These are phyloP conservation scores for Biscogniauxia sp. DNA, from an alignment of 2,329 filamentous ascomycete genomes.

Conservation along the genomic window DNA sequence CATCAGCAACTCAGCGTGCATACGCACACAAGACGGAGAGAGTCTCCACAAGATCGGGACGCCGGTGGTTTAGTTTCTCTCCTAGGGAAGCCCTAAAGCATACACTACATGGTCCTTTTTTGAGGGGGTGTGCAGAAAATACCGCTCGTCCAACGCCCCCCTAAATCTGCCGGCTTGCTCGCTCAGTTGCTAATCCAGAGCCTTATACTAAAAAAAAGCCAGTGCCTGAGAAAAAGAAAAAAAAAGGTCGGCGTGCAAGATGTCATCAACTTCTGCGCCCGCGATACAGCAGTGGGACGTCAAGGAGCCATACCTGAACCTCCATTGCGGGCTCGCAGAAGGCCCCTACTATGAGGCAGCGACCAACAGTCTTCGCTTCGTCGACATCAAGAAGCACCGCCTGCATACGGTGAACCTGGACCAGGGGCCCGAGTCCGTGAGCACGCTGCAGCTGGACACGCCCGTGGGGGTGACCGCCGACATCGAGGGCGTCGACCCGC, in stretches of 20 bases:
- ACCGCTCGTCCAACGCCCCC: not conserved
- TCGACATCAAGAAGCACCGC: constrained; percentile 78
- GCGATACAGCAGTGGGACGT: constrained; percentile 49
- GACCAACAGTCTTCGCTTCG: constrained; percentile 67
- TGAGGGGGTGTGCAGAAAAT: not conserved
- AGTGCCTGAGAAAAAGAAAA: not conserved
- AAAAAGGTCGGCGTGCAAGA: constrained; percentile 17
- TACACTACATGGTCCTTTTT: not conserved
- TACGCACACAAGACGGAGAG: not conserved
- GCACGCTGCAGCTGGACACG: constrained; percentile 57
- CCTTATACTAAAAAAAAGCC: not conserved
- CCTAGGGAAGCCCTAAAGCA: not conserved
- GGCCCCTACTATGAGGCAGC: constrained; percentile 70
- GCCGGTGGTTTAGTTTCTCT: not conserved
- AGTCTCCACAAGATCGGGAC: not conserved
- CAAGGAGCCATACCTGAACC: constrained; percentile 55
- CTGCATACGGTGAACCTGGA: constrained; percentile 69
- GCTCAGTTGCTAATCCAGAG: not conserved
- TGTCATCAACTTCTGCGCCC: constrained; percentile 28
- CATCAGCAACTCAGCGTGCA: not conserved
- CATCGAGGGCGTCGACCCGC: constrained; percentile 63
- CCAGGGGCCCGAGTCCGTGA: constrained; percentile 60
- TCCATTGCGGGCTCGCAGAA: constrained; percentile 68
- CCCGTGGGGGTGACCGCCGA: constrained; percentile 71
- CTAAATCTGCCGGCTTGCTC: no score